Evolutionary conservation across 352 stramenopile genomes (phyloP).

Genomic region (Phytophthora cryptogea): DNA sequence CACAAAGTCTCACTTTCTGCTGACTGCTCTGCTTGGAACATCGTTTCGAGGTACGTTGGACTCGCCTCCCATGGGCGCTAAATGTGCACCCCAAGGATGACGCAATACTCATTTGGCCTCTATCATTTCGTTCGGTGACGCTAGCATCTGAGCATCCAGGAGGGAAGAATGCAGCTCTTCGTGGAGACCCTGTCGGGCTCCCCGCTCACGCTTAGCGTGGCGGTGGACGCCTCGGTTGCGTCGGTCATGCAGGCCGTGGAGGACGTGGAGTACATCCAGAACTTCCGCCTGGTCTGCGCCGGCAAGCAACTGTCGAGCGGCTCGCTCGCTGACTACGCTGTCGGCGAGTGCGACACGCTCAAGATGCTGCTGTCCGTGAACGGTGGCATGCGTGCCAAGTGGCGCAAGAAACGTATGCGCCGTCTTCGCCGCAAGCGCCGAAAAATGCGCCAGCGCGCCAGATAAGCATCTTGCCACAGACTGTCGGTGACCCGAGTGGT

Average conservation of each 20-base stretch:
- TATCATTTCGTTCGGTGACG: constrained; percentile 11
- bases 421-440: constrained; percentile 97
- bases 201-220: constrained; percentile 80
- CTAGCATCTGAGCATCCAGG: constrained; percentile 93
- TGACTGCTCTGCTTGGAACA: constrained; percentile 91
- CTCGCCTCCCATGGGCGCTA: not conserved
- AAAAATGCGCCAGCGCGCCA: constrained; percentile 99
- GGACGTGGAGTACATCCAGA: constrained; percentile 94
- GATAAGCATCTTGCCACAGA: constrained; percentile 82
- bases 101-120: constrained; percentile 7
- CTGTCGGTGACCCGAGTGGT: constrained; percentile 13
- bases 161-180: constrained; percentile 96
- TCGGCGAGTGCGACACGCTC: constrained; percentile 93
- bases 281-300: constrained; percentile 91
- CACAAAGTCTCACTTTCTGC: constrained; percentile 83
- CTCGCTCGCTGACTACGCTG: constrained; percentile 91
- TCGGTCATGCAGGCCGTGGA: constrained; percentile 94
- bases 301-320: constrained; percentile 78
- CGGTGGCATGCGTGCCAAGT: constrained; percentile 97
- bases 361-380: constrained; percentile 92
- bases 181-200: constrained; percentile 88
- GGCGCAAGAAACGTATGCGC: constrained; percentile 98
- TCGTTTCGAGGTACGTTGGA: constrained; percentile 62
- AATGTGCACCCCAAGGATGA: not conserved
- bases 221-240: constrained; percentile 89